Evolutionary conservation across 106 monocot genomes (phyloP).

Genomic region (Dendrobium nobile): DNA sequence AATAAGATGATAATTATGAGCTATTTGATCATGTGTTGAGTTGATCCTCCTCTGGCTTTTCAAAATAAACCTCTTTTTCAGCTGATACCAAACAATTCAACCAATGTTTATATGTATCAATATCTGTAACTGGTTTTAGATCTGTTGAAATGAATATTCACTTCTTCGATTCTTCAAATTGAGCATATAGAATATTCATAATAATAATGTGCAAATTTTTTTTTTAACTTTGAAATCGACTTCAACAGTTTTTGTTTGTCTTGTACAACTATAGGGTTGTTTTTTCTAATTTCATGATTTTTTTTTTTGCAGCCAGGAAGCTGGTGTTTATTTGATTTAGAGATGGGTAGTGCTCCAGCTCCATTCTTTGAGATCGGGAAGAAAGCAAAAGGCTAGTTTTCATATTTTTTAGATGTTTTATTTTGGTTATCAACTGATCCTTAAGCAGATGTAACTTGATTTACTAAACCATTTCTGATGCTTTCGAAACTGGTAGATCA

Average conservation of each 20-base stretch:
- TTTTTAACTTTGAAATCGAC: not conserved
- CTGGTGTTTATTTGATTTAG: not conserved
- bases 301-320: not conserved
- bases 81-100: no score
- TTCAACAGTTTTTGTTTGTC: not conserved
- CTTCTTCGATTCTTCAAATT: no score
- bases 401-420: not conserved
- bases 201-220: not conserved
- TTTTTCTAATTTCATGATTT: not conserved
- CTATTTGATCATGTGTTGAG: no score
- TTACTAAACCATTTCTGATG: not conserved
- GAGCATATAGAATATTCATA: no score
- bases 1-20: no score
- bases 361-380: constrained; percentile 4
- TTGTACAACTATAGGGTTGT: not conserved
- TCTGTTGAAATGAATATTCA: no score
- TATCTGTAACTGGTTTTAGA: no score
- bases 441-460: not conserved
- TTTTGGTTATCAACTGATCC: not conserved
- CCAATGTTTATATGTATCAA: no score
- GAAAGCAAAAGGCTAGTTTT: not conserved
- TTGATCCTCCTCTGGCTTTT: no score
- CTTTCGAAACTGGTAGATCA: not conserved
- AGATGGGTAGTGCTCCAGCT: not conserved
- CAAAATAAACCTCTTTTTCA: no score